Evolutionary conservation across 768 basidiomycete genomes (phyloP).

Genomic region (Lentinula aciculospora): DNA sequence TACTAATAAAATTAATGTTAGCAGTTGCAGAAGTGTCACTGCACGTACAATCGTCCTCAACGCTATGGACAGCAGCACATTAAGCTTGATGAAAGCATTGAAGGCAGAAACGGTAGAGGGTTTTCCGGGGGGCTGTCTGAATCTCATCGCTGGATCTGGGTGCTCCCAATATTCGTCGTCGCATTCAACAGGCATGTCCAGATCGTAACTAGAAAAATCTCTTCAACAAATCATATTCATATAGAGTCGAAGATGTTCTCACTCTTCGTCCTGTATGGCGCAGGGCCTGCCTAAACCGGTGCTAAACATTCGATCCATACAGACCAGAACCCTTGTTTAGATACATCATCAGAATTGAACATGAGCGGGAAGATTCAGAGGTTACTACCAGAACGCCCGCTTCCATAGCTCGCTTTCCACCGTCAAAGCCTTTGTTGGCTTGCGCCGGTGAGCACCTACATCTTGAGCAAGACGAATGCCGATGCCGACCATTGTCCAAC

Average conservation of each 20-base stretch:
- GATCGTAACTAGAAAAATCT: slow-evolving; percentile 33
- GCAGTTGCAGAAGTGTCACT: slow-evolving; percentile 11
- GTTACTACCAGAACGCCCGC: slow-evolving; percentile 11
- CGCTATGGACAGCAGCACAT: slow-evolving; percentile 39
- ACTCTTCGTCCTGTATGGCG: slow-evolving; percentile 56
- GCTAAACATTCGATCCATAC: slow-evolving; percentile 17
- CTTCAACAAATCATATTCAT: neutral
- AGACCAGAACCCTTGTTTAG: slow-evolving; percentile 9
- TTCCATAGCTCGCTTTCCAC: slow-evolving; percentile 13
- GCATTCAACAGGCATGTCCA: slow-evolving; percentile 42
- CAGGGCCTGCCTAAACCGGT: slow-evolving; percentile 48
- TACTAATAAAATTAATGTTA: slow-evolving; percentile 39
- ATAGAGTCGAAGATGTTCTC: slow-evolving; percentile 13
- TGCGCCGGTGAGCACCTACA: slow-evolving; percentile 41
- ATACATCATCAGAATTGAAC: neutral
- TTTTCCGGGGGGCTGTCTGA: slow-evolving; percentile 42
- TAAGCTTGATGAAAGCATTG: slow-evolving; percentile 34
- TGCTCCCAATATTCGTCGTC: slow-evolving; percentile 47
- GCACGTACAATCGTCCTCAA: slow-evolving; percentile 35
- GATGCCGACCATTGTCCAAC: slow-evolving; percentile 64
- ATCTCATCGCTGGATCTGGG: slow-evolving; percentile 28
- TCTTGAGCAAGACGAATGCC: slow-evolving; percentile 47
- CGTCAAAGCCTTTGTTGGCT: slow-evolving; percentile 12
- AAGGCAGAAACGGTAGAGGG: slow-evolving; percentile 33
- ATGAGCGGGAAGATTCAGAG: neutral